Evolutionary conservation across 169 alveolate genomes (phyloP), one percentile per base, ranked within the genome.

Genomic region (Babesia ovata): DNA sequence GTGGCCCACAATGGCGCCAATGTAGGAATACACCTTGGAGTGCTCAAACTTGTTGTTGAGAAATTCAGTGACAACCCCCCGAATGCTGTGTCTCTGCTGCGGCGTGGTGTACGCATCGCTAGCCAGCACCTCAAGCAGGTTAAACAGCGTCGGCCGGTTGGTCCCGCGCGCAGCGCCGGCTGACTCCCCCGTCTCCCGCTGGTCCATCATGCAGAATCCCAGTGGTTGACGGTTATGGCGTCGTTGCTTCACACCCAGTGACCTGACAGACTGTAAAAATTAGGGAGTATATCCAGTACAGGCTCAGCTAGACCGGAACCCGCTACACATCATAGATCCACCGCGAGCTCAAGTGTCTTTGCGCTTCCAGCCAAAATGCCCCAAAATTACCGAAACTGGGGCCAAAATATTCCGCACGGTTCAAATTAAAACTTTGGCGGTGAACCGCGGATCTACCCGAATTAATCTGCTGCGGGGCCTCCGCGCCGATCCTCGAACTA

Each of bases 1-100:
- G 70, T 92, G 96, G 4, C 96, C 96, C 0, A 92, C 94, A 1
- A 92, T 91, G 10, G 96, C 94, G 66, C 96, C 96, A 42, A 92
- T 92, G 86, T 91, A 92, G 48, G 95, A 86, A 78, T 92, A 92
- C 46, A 94, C 92, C 63, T 94, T 93, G 33, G 94, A 88, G 67
- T 94, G 96, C 45, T 92, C 94, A 17, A 94, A 85, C 71, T 93
- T 94, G 72, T 93, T 93, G 76, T 90, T 88, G 57, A 94, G 83
- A 60, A 93, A 94, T 70, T 92, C 93, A 10, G 96, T 91, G 1
- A 94, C 94, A 21, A 91, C 86, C 24, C 95, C 96, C 36, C 97
- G 78, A 45, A 94, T 94, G 79, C 95, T 91, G 70, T 91, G 93
- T n/a, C 97, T 74, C 87, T 94, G 97, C 58, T 92, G 94, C 11